These are phyloP conservation scores for Schwanniomyces vanrijiae DNA, from an alignment of 805 yeast species.

Conservation along the genomic window DNA sequence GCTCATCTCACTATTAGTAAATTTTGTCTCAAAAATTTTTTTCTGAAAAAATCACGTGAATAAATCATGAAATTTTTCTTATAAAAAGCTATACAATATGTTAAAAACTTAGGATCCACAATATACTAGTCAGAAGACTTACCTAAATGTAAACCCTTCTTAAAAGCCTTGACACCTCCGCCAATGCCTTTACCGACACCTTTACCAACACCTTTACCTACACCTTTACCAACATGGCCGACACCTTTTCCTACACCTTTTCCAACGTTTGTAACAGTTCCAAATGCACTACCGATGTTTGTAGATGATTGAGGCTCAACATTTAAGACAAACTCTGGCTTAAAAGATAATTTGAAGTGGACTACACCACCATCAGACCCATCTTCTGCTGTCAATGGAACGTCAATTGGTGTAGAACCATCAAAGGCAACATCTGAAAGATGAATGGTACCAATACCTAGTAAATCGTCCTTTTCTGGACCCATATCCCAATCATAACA, in stretches of 20 bases:
- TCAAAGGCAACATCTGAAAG: constrained; percentile 48
- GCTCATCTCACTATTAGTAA: constrained; percentile 5
- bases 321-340: constrained; percentile 66
- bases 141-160: constrained; percentile 38
- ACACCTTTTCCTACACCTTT: constrained; percentile 43
- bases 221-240: constrained; percentile 19
- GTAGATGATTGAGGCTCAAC: constrained; percentile 34
- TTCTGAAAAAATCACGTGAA: constrained; percentile 5
- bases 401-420: constrained; percentile 45
- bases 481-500: constrained; percentile 94
- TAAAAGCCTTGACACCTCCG: constrained; percentile 35
- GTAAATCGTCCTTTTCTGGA: constrained; percentile 75
- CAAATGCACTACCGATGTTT: constrained; percentile 46
- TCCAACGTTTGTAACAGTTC: constrained; percentile 40
- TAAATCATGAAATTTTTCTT: neutral
- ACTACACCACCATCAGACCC: constrained; percentile 64
- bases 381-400: constrained; percentile 51
- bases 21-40: constrained; percentile 1
- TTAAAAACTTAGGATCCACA: neutral
- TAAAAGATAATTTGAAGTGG: constrained; percentile 58
- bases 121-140: constrained; percentile 8
- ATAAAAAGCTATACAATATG: neutral
- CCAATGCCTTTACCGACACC: constrained; percentile 32
- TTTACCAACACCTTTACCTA: constrained; percentile 37
- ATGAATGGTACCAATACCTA: constrained; percentile 64